phyloP scores from a whole-genome alignment of 2,329 filamentous ascomycete species.

The Hymenoscyphus scutula region DNA sequence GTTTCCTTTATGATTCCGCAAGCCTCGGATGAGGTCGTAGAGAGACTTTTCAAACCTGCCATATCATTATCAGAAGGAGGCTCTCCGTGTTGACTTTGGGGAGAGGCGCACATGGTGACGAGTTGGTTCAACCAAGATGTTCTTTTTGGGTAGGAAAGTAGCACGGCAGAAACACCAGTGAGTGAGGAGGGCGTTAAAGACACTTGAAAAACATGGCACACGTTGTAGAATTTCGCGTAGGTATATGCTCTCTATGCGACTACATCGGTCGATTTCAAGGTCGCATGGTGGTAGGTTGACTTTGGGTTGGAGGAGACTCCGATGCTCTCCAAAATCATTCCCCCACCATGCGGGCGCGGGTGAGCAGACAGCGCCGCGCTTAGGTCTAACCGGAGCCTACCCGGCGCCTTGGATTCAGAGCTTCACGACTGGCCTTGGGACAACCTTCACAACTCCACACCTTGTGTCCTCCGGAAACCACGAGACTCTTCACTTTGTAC shows the following conservation, averaged over 20 bases:
- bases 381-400: too few relatives aligned
- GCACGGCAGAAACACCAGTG: neutral
- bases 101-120: slow-evolving; percentile 15
- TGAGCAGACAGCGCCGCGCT: neutral
- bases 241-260: neutral
- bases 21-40: slow-evolving; percentile 95
- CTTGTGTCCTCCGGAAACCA: neutral
- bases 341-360: slow-evolving; percentile 4
- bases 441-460: neutral
- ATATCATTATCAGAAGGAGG: slow-evolving; percentile 5
- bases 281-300: slow-evolving; percentile 1
- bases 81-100: slow-evolving; percentile 4
- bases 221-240: neutral
- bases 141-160: neutral
- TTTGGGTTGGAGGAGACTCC: neutral
- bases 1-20: slow-evolving; percentile 92
- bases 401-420: too few relatives aligned
- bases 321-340: neutral
- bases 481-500: neutral
- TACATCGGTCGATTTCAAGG: neutral
- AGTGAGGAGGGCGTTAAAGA: neutral
- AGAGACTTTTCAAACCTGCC: slow-evolving; percentile 97
- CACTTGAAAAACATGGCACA: slow-evolving; percentile 10
- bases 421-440: neutral
- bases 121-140: neutral